A percentile compares a stretch with the other conserved stretches of the same genome.
Evolutionary conservation across 1,284 basidiomycete genomes (phyloP).

Genomic region (Marasmius sp.): DNA sequence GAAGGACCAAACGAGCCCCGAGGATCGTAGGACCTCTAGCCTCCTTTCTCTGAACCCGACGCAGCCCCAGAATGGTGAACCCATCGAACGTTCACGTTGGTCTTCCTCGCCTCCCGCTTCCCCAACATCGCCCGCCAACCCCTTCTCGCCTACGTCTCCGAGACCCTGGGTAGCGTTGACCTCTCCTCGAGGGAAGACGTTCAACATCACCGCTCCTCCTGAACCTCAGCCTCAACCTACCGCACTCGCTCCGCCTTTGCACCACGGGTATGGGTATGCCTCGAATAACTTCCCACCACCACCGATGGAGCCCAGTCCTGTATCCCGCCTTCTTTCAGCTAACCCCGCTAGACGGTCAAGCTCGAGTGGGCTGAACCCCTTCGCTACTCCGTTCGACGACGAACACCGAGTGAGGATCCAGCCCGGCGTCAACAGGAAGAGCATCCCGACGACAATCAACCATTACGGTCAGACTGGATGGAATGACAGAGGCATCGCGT

Average conservation of each 20-base stretch:
- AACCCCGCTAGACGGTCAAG: slow-evolving; percentile 15
- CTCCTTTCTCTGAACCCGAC: slow-evolving; percentile 17
- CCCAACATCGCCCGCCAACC: slow-evolving; percentile 17
- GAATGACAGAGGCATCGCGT: not conserved
- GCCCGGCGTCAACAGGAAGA: slow-evolving; percentile 35
- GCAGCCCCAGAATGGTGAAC: slow-evolving; percentile 28
- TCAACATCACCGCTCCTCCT: slow-evolving; percentile 17
- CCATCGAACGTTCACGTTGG: slow-evolving; percentile 36
- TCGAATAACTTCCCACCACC: slow-evolving; percentile 16
- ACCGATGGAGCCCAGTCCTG: slow-evolving; percentile 33
- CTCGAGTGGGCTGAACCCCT: slow-evolving; percentile 46
- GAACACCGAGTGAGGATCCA: slow-evolving; percentile 44
- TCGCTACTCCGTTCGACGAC: slow-evolving; percentile 78
- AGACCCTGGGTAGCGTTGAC: slow-evolving; percentile 7
- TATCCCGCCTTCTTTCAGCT: slow-evolving; percentile 47
- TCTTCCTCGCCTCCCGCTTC: slow-evolving; percentile 38
- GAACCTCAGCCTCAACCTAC: slow-evolving; percentile 25
- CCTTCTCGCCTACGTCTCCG: slow-evolving; percentile 7
- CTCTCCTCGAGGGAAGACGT: slow-evolving; percentile 11
- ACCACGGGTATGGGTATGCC: slow-evolving; percentile 46
- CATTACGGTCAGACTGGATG: slow-evolving; percentile 22
- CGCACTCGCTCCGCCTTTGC: slow-evolving; percentile 41
- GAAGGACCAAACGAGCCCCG: slow-evolving; percentile 12
- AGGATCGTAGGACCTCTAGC: slow-evolving; percentile 13
- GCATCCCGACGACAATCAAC: slow-evolving; percentile 41